Percentiles rank a stretch among this genome's conserved stretches.
These are phyloP conservation scores for Lasiosphaeria ovina DNA, from an alignment of 495 filamentous ascomycete genomes.

Conservation along the genomic window DNA sequence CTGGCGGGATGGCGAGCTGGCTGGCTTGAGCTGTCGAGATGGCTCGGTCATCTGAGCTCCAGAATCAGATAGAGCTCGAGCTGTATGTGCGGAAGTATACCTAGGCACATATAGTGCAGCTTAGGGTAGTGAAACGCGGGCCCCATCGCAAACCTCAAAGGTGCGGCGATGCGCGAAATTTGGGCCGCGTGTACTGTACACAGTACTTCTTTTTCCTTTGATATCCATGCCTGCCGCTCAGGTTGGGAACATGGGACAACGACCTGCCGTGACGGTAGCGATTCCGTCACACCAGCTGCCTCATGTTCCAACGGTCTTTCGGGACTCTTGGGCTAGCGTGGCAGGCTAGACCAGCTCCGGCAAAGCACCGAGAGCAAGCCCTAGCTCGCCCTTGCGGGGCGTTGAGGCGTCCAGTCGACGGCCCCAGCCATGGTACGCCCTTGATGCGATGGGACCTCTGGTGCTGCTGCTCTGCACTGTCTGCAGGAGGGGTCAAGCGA, in stretches of 20 bases:
- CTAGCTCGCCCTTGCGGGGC: conserved; percentile 17
- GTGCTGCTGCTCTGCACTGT: background rate
- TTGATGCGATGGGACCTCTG: conserved; percentile 14
- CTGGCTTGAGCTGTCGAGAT: too few relatives aligned
- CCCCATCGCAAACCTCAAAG: background rate
- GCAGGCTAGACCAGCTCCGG: conserved; percentile 21
- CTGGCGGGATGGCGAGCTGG: too few relatives aligned
- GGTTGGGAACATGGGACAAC: background rate
- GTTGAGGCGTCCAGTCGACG: conserved; percentile 25
- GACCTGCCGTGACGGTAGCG: background rate
- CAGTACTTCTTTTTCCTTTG: too few relatives aligned
- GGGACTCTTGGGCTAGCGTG: conserved; percentile 1
- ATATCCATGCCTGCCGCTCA: background rate
- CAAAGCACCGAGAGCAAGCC: conserved; percentile 26
- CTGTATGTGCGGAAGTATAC: too few relatives aligned
- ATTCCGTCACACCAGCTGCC: conserved; percentile 18
- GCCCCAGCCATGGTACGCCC: background rate
- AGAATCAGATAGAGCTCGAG: too few relatives aligned
- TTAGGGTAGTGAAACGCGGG: background rate
- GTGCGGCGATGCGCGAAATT: too few relatives aligned
- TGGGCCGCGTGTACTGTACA: too few relatives aligned
- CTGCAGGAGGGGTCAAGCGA: conserved; percentile 7
- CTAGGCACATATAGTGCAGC: background rate
- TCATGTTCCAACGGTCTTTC: conserved; percentile 26
- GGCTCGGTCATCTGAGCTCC: too few relatives aligned